Percentiles rank a stretch among this genome's conserved stretches.
phyloP scores from a whole-genome alignment of 106 monocot species.

The Apostasia shenzhenica region DNA sequence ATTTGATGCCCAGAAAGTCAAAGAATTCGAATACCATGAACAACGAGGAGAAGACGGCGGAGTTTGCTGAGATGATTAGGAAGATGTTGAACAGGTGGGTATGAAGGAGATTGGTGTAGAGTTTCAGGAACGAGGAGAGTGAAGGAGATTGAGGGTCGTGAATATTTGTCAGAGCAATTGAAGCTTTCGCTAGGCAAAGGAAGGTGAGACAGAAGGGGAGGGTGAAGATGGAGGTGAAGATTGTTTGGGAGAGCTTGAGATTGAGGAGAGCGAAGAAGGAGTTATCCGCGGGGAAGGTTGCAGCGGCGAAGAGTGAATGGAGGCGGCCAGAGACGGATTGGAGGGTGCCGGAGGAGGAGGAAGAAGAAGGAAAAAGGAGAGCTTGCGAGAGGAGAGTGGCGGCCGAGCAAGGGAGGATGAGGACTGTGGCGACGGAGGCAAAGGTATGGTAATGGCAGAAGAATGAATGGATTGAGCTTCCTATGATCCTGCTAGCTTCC shows the following conservation, averaged over 20 bases:
- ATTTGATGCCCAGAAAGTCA: conserved; percentile 25
- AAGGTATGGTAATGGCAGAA: conserved; percentile 47
- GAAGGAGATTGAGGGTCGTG: conserved; percentile 12
- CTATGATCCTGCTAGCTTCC: conserved; percentile 36
- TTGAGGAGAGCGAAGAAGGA: conserved; percentile 41
- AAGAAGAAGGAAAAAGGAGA: conserved; percentile 21
- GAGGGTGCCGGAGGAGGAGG: conserved; percentile 23
- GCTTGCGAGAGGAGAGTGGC: conserved; percentile 51
- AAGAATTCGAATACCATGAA: conserved; percentile 48
- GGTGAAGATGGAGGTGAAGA: conserved; percentile 34
- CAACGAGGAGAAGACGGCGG: conserved; percentile 40
- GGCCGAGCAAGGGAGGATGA: conserved; percentile 50
- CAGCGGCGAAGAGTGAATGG: conserved; percentile 42
- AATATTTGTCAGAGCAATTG: conserved; percentile 14
- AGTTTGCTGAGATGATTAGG: conserved; percentile 57
- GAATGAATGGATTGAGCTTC: conserved; percentile 57
- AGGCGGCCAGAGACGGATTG: conserved; percentile 32
- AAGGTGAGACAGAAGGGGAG: conserved; percentile 71
- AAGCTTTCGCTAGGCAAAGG: conserved; percentile 57
- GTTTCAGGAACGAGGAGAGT: conserved; percentile 15
- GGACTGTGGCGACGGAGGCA: conserved; percentile 36
- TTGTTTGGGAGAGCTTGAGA: conserved; percentile 59
- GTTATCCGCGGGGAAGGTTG: conserved; percentile 43
- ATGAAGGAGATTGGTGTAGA: conserved; percentile 41
- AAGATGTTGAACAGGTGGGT: conserved; percentile 53